A percentile compares a stretch with the other conserved stretches of the same genome.
Evolutionary conservation across 164 flowering plant genomes (phyloP).

Genomic region (Piper longum): DNA sequence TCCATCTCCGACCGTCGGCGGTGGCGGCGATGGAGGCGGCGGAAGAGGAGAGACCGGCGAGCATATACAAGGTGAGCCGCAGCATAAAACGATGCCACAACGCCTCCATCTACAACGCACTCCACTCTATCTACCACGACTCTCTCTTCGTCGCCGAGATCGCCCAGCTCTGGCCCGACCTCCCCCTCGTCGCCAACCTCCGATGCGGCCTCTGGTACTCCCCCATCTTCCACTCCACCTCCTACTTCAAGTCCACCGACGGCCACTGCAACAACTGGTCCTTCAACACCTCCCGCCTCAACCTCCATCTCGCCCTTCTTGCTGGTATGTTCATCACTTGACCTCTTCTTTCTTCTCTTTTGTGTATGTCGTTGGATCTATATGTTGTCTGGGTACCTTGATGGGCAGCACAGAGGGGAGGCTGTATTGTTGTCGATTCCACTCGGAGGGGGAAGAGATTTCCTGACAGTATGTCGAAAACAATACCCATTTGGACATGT

Average conservation of each 20-base stretch:
- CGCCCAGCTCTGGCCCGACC: constrained; percentile 63
- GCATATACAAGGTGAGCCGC: constrained; percentile 70
- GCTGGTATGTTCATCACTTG: constrained; percentile 32
- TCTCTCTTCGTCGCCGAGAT: constrained; percentile 82
- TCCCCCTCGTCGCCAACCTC: constrained; percentile 78
- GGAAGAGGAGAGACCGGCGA: constrained; percentile 8
- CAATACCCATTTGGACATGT: constrained; percentile 93
- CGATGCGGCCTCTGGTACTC: constrained; percentile 97
- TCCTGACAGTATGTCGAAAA: constrained; percentile 97
- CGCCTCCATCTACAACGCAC: constrained; percentile 52
- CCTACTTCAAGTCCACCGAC: constrained; percentile 96
- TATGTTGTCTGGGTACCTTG: constrained; percentile 1
- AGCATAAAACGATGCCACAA: constrained; percentile 53
- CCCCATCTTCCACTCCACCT: constrained; percentile 42
- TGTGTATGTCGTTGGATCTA: background rate
- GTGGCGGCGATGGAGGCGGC: constrained; percentile 4
- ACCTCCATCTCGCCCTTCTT: constrained; percentile 70
- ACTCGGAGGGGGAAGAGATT: constrained; percentile 90
- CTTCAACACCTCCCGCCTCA: constrained; percentile 82
- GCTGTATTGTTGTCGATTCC: constrained; percentile 85
- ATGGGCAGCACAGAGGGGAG: constrained; percentile 78
- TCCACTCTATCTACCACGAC: constrained; percentile 81
- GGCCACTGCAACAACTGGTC: constrained; percentile 85
- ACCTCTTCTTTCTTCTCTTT: background rate
- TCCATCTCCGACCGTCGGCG: too few relatives aligned